Evolutionary conservation across 768 basidiomycete genomes (phyloP), one percentile per base, ranked within the genome.

Genomic region (Pulveroboletus sp.): DNA sequence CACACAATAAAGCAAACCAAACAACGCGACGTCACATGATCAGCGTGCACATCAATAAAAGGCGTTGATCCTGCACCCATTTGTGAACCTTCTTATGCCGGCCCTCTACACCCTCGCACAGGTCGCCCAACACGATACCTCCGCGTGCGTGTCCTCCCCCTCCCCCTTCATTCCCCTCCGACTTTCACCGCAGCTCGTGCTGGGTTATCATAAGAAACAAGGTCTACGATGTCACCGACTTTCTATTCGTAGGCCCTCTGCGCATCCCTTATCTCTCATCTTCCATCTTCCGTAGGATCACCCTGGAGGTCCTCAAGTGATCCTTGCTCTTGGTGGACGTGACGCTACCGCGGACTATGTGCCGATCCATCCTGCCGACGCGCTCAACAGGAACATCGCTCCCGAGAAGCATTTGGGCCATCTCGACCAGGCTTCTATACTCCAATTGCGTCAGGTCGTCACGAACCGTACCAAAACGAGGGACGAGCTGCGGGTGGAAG

Each of bases 191-290:
- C 51, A 87, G 85, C 33, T 86, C 85, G 16, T 90, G 89, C 62
- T 93, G 90, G 90, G 82, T 93, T 56, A 82, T 92, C 61, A 86
- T 93, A 54, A 73, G 77, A 43, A 79, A 84, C 66, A 74, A 78
- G 45, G 90, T 91, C n/a, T 92, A 92, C 69, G 88, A 92, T 70
- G 86, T 90, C 45, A 89, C 89, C 6, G 84, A 85, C 33, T 89
- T 91, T 65, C 70, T 90, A 33, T 70, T 77, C 45, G 87, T 85
- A 50, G 31, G 74, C 61, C 17, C 23, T 40, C 20, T 12, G 24
- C 9, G 5, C 29, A n/a, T 24, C 14, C 27, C 7, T 4, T 17
- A 27, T 14, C 12, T 2, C 3, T 24, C 23, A 1, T n/a, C 13
- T 34, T 16, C 53, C 45, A 60, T 38, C 12, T 12, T 43, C 27